Conservation (phyloP, 257 asterid species). For the Salvia miltiorrhiza region DNA sequence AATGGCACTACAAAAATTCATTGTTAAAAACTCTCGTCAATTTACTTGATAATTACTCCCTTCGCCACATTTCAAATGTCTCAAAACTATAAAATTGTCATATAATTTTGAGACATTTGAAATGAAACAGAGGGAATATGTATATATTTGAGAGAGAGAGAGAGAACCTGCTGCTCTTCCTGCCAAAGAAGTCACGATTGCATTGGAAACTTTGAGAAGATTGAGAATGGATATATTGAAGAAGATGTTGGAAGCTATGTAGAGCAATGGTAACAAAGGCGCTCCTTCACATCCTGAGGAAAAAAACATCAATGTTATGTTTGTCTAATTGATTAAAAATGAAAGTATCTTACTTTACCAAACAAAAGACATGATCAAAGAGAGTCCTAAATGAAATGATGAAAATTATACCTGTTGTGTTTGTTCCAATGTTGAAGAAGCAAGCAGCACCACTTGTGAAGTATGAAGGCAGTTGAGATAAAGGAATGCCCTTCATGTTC, state of each 20-base stretch:
- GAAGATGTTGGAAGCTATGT: conserved; percentile 50
- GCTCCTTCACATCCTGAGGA: conserved; percentile 73
- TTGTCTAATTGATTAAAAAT: no score
- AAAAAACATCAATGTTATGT: not conserved
- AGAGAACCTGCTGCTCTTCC: conserved; percentile 58
- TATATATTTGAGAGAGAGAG: not conserved
- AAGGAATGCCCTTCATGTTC: conserved; percentile 64
- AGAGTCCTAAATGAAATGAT: not conserved
- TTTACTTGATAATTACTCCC: not conserved
- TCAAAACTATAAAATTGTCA: no score
- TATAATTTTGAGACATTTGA: no score
- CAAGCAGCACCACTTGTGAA: conserved; percentile 71
- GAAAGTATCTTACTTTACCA: no score
- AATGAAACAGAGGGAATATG: no score
- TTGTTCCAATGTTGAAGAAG: conserved; percentile 59
- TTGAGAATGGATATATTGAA: conserved; percentile 66
- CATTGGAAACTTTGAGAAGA: conserved; percentile 68
- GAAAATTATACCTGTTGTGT: conserved; percentile 42
- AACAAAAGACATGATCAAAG: not conserved
- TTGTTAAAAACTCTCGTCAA: not conserved
- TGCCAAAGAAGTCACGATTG: conserved; percentile 66
- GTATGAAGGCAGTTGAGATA: conserved; percentile 63
- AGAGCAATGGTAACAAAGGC: conserved; percentile 64
- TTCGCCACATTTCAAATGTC: no score
- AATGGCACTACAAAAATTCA: conserved; percentile 56